Conservation (phyloP, 192 early-diverging fungal species). For the Coemansia sp. region DNA sequence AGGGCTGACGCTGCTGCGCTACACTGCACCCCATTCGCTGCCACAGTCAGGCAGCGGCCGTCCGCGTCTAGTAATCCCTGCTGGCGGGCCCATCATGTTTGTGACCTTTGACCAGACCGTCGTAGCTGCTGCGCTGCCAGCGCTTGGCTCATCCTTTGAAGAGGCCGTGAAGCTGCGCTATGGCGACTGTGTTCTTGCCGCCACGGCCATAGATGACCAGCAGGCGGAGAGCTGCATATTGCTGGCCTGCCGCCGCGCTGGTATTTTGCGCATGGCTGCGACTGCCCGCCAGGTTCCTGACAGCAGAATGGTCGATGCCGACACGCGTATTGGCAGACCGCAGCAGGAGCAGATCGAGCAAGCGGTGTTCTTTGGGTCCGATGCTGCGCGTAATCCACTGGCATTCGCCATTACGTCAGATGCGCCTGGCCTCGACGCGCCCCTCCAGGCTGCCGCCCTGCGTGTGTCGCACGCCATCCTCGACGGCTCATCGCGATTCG, state of each 20-base stretch:
- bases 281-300: not conserved
- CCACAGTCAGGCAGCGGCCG: slow-evolving; percentile 4
- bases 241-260: slow-evolving; percentile 32
- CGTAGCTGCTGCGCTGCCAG: slow-evolving; percentile 11
- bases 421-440: slow-evolving; percentile 19
- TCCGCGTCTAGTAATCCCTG: slow-evolving; percentile 34
- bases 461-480: slow-evolving; percentile 43
- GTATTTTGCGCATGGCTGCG: slow-evolving; percentile 37
- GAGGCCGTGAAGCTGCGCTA: slow-evolving; percentile 35
- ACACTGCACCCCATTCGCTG: slow-evolving; percentile 4
- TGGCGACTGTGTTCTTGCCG: slow-evolving; percentile 26
- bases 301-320: not conserved
- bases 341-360: slow-evolving; percentile 53
- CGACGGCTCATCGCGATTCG: slow-evolving; percentile 46
- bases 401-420: slow-evolving; percentile 31
- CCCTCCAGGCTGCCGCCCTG: slow-evolving; percentile 40
- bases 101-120: slow-evolving; percentile 26
- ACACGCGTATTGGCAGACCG: slow-evolving; percentile 6
- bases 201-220: not conserved
- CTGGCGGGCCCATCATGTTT: slow-evolving; percentile 30
- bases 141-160: slow-evolving; percentile 24
- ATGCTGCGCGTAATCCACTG: slow-evolving; percentile 31
- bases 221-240: slow-evolving; percentile 29
- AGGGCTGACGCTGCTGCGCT: slow-evolving; percentile 28
- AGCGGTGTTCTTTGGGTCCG: slow-evolving; percentile 49